Conservation (phyloP, 257 asterid genomes). For the Penstemon davidsonii region DNA sequence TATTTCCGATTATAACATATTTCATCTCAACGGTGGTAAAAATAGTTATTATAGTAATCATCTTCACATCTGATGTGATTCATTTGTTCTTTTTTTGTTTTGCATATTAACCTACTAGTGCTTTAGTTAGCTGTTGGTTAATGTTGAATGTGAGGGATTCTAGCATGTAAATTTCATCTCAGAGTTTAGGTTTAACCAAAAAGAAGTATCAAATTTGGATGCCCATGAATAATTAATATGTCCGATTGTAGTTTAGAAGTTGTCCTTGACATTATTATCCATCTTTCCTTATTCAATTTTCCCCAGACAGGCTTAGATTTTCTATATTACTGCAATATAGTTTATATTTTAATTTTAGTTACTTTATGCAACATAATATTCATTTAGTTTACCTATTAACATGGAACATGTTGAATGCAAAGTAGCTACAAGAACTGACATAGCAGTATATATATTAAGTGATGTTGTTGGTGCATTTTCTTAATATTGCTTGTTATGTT, state of each 20-base stretch:
- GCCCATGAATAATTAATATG: too few species aligned
- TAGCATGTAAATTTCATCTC: too few species aligned
- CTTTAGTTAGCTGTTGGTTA: too few species aligned
- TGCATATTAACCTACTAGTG: background rate
- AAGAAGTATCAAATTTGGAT: too few species aligned
- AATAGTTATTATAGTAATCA: background rate
- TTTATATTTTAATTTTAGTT: constrained; percentile 3
- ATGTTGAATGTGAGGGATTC: too few species aligned
- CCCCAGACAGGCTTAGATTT: background rate
- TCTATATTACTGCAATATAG: background rate
- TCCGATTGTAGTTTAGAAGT: too few species aligned
- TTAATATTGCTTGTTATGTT: background rate
- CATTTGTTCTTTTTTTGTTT: background rate
- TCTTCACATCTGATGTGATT: background rate
- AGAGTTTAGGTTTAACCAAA: too few species aligned
- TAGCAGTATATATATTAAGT: constrained; percentile 1
- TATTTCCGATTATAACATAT: background rate
- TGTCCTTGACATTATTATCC: background rate
- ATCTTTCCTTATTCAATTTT: background rate
- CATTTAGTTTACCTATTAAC: background rate
- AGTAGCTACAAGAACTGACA: background rate
- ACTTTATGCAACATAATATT: background rate
- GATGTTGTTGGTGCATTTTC: constrained; percentile 12
- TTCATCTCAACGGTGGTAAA: background rate
- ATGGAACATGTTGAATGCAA: constrained; percentile 11